phyloP scores from a whole-genome alignment of 257 asterid genomes.

The Solanum acaule region DNA sequence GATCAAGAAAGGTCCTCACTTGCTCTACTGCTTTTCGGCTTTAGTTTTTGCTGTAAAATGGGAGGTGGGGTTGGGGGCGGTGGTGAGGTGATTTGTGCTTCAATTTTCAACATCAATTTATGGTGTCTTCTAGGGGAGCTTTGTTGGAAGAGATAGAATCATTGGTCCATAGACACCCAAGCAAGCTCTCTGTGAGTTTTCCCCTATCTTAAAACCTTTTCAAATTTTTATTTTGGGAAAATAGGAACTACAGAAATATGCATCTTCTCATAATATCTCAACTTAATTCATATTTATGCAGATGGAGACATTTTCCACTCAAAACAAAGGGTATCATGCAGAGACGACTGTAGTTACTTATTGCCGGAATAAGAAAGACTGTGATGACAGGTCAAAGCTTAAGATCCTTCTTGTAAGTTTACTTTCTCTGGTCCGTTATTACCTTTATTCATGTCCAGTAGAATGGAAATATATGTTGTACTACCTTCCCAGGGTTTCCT shows the following conservation, averaged over 20 bases:
- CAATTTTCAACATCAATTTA: neutral
- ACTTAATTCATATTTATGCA: slow-evolving; percentile 16
- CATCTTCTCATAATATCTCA: neutral
- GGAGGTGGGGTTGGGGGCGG: neutral
- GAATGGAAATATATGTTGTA: neutral
- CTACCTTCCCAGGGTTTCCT: neutral
- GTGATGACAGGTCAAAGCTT: slow-evolving; percentile 63
- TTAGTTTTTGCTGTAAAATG: neutral
- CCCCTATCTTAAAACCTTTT: neutral
- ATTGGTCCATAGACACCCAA: slow-evolving; percentile 86
- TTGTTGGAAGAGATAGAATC: slow-evolving; percentile 76
- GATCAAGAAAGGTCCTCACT: neutral
- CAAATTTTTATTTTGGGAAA: neutral
- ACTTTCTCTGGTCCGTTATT: neutral
- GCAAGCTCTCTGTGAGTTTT: slow-evolving; percentile 72
- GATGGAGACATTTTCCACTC: slow-evolving; percentile 57
- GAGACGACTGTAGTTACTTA: slow-evolving; percentile 67
- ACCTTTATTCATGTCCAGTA: neutral
- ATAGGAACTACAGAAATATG: neutral
- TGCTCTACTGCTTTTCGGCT: neutral
- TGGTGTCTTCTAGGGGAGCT: slow-evolving; percentile 52
- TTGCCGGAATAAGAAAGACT: slow-evolving; percentile 49
- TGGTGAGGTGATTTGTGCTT: neutral
- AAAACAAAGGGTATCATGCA: slow-evolving; percentile 79
- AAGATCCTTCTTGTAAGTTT: slow-evolving; percentile 81